Conservation (phyloP, 352 stramenopile species). For the Phytophthora crassamura region DNA sequence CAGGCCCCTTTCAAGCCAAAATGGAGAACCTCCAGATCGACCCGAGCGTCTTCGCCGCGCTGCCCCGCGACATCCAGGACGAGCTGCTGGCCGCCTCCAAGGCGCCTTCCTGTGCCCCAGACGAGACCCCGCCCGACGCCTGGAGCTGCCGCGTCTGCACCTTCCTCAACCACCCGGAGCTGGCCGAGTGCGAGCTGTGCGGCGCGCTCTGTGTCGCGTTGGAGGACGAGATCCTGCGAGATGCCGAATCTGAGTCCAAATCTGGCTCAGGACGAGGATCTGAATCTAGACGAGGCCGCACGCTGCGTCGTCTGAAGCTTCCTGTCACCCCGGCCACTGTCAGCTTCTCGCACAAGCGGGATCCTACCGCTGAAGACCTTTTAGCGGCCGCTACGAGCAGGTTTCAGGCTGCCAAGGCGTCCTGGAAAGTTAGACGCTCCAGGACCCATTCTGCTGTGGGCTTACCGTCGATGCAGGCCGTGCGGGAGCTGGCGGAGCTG, state of each 20-base stretch:
- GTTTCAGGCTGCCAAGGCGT: slow-evolving; percentile 57
- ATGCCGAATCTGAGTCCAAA: background rate
- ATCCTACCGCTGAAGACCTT: slow-evolving; percentile 72
- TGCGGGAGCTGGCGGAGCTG: slow-evolving; percentile 54
- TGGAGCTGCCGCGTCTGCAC: slow-evolving; percentile 84
- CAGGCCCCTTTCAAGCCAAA: too few species aligned
- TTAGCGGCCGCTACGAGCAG: slow-evolving; percentile 56
- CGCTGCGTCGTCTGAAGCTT: slow-evolving; percentile 53
- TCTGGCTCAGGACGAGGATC: slow-evolving; percentile 5
- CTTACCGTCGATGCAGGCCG: slow-evolving; percentile 46
- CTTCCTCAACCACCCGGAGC: slow-evolving; percentile 78
- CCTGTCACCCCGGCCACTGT: slow-evolving; percentile 51
- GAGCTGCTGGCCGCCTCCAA: slow-evolving; percentile 41
- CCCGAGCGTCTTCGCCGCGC: slow-evolving; percentile 52
- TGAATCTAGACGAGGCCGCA: slow-evolving; percentile 41
- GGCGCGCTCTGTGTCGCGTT: slow-evolving; percentile 48
- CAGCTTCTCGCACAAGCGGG: slow-evolving; percentile 61
- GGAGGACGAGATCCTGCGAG: slow-evolving; percentile 1
- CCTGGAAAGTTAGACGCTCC: slow-evolving; percentile 31
- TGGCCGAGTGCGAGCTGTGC: slow-evolving; percentile 78
- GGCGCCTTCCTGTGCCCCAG: background rate
- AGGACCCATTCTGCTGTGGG: slow-evolving; percentile 24
- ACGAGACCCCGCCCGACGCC: slow-evolving; percentile 1
- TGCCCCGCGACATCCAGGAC: slow-evolving; percentile 65
- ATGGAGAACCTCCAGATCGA: too few species aligned